Base-by-base conservation (phyloP, 352 stramenopile genomes). In the Globisporangium yorkense region DNA sequence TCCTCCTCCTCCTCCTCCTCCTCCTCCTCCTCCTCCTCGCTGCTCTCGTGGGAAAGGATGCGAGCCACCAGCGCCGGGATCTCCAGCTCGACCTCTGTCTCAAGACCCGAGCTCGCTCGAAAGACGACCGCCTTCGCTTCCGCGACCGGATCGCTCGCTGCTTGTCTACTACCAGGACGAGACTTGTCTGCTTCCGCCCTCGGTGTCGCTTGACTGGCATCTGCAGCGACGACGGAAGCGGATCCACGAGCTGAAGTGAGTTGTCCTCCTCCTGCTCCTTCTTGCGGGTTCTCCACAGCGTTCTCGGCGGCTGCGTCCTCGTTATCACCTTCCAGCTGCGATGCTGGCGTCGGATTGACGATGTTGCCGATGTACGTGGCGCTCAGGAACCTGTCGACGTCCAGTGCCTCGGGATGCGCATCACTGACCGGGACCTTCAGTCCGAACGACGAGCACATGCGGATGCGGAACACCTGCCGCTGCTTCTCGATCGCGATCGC, bases 381-480 rank as follows among this genome's bases (percentile, higher is more conserved):
- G 56, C 77, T 91, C 18, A 91, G 57, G 49, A 88, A 84, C 16
- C 57, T 40, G 33, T 81, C 65, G 21, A 89, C 20, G 31, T 88
- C 66, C 18, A 86, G 68, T 16, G 41, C 21, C 24, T 67, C 61
- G 37, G 49, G 33, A 13, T 51, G 27, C 3, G 56, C 47, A 46
- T 39, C 45, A 18, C 35, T 54, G 24, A 27, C 8, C 2, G 37
- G 20, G 37, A 35, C 50, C 16, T 37, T 41, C 15, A 63, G 69
- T 46, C 77, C 75, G 66, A 94, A 88, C 4, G 71, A 72, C 3
- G 59, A 40, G 31, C 78, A 79, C 21, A 94, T 49, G 4, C 74
- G 57, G 13, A 64, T 52, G 2, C 80, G 64, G 50, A 88, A 85
- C 18, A 72, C n/a, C 0, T 63, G n/a, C 0, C 64, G 61, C 51